These are phyloP conservation scores for Lagerstroemia speciosa DNA, from an alignment of 345 rosid genomes.

Conservation along the genomic window DNA sequence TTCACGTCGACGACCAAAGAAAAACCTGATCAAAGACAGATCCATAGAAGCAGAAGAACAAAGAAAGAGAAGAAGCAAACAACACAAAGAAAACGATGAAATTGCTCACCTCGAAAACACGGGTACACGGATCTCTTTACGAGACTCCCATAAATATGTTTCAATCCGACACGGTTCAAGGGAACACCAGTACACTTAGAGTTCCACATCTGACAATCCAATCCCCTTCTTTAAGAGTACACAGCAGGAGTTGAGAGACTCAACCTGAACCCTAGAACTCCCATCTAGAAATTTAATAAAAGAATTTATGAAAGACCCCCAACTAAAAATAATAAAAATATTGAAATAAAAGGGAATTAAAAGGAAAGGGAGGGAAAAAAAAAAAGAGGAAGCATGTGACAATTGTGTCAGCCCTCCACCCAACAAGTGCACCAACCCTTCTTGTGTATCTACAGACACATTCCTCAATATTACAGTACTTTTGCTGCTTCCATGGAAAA, in stretches of 20 bases:
- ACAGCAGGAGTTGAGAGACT: background rate
- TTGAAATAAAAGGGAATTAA: background rate
- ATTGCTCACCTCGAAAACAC: background rate
- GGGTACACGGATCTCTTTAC: background rate
- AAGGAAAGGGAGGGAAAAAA: slow-evolving; percentile 8
- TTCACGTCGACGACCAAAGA: too few species aligned
- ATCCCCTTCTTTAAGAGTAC: background rate
- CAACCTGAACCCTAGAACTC: background rate
- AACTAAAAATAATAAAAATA: background rate
- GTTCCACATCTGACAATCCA: slow-evolving; percentile 3
- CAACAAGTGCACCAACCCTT: background rate
- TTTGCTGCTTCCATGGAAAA: slow-evolving; percentile 8
- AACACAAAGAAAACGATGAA: too few species aligned
- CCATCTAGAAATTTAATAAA: slow-evolving; percentile 22
- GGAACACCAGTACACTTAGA: background rate
- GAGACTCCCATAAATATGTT: background rate
- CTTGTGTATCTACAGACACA: slow-evolving; percentile 30
- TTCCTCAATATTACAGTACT: slow-evolving; percentile 13
- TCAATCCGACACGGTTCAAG: background rate
- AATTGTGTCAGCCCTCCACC: slow-evolving; percentile 23
- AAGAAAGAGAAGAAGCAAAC: too few species aligned
- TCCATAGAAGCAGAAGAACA: too few species aligned
- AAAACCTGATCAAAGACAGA: too few species aligned
- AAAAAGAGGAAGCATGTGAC: slow-evolving; percentile 22
- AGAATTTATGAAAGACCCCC: slow-evolving; percentile 26